Evolutionary conservation across 805 yeast species (phyloP), one percentile per base, ranked within the genome.

Genomic region (Kluyveromyces nonfermentans): DNA sequence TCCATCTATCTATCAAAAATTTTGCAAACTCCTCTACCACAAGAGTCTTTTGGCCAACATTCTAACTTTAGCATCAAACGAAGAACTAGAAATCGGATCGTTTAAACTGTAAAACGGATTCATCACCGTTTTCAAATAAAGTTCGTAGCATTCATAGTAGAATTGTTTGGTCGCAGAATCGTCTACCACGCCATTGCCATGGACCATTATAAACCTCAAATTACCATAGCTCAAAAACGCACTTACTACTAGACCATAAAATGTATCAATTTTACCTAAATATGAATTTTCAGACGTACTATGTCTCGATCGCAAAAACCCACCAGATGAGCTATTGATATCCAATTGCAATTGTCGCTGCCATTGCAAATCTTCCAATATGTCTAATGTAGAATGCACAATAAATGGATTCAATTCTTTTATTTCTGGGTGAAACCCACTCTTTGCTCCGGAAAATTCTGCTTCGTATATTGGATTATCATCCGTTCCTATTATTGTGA

Each of bases 291-390:
- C 62, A 16, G 47, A 45, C 25, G 49, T 54, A 22, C 44, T 43
- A 45, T 50, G 55, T 36, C 54, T 51, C 9, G 62, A 53, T 44
- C 63, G 49, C 33, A 59, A 48, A 45, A 61, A 59, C 2, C 63
- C 59, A 10, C 48, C 52, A 18, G 43, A 30, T 9, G 22, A 25
- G n/a, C 37, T 31, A 32, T 25, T 25, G 15, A 35, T 31, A 14
- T 49, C 52, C 9, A 50, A 36, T n/a, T 47, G 49, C 7, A 73
- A 70, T 49, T 71, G 77, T 8, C 76, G 70, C 39, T 77, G 74
- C 90, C 95, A 88, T 58, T 88, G 97, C 2, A 78, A 64, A 54
- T 89, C 96, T 50, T 93, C 96, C 0, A 93, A 79, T n/a, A 93
- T 72, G 61, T 93, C 98, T 32, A 93, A 64, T 2, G 97, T 78